phyloP scores from a whole-genome alignment of 2,329 filamentous ascomycete species.

The Xylariaceae sp. region DNA sequence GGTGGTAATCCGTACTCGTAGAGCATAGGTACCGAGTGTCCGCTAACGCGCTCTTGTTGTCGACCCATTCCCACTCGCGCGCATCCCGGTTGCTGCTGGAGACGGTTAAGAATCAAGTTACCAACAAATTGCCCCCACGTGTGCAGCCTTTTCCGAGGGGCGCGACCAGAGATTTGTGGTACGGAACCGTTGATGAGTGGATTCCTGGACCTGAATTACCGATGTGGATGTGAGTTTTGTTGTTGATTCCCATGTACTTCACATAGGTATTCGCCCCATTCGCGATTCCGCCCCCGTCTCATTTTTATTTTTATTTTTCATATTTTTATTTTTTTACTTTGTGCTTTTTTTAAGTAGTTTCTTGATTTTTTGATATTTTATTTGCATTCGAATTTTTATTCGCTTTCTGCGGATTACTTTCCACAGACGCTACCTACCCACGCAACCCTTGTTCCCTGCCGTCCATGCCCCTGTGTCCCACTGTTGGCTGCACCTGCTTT shows the following conservation, averaged over 20 bases:
- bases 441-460: not conserved
- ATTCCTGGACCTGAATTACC: conserved; percentile 15
- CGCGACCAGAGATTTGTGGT: conserved; percentile 22
- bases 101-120: conserved; percentile 14
- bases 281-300: not conserved
- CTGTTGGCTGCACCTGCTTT: conserved; percentile 5
- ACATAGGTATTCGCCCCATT: conserved; percentile 6
- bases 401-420: not conserved
- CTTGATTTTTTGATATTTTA: conserved; percentile 5
- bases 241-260: conserved; percentile 18
- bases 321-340: conserved; percentile 6
- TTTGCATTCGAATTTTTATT: not conserved
- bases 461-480: not conserved
- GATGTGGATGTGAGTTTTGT: conserved; percentile 16
- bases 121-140: conserved; percentile 25
- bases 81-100: conserved; percentile 21
- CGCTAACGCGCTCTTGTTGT: conserved; percentile 15
- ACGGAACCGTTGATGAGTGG: conserved; percentile 22
- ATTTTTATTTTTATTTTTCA: conserved; percentile 6
- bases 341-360: not conserved
- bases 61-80: conserved; percentile 8
- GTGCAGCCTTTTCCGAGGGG: conserved; percentile 24
- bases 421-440: not conserved
- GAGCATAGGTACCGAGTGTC: not conserved
- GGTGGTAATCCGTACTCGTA: too few species aligned